Evolutionary conservation across 345 rosid species (phyloP), one percentile per base, ranked within the genome.

Genomic region (Brassica rapa): DNA sequence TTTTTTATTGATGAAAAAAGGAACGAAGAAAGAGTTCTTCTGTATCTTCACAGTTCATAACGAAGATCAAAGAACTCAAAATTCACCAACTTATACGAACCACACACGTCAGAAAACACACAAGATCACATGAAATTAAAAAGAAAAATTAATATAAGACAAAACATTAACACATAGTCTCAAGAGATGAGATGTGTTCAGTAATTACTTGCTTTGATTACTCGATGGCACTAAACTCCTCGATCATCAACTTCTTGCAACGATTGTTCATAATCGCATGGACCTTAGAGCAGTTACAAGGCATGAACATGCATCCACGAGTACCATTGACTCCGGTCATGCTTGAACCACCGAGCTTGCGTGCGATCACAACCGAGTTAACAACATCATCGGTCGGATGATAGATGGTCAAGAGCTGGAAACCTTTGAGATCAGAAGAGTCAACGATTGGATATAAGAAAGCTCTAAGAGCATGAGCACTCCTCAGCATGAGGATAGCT

Each of bases 341-440:
- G 10, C 0, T 66, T 27, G 66, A 71, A 60, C 80, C 81, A 76
- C 83, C 68, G 19, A 73, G 82, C 73, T 90, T 95, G 23, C 91
- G 89, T 21, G 98, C 97, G 12, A 95, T 43, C 21, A 95, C 84
- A n/a, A 95, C 96, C 0, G 99, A 81, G 71, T 93, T 93, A 8
- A 91, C 72, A 14, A 93, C 94, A 32, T 93, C 98, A 76, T 91
- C 91, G 1, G 87, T 90, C 2, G 98, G 98, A 81, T 93, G 98
- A 79, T 72, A 91, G 68, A 88, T 91, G 0, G 93, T 86, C 35
- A 90, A 86, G 56, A 90, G 86, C 81, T 91, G 88, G 29, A 93
- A 93, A 12, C 91, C 94, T 62, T 41, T 83, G 68, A 91, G 88
- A 68, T 93, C 96, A 77, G 66, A 53, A 46, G 87, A 83, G 30